Conservation (phyloP, 495 filamentous ascomycete genomes). For the Aspergillus cristatus region DNA sequence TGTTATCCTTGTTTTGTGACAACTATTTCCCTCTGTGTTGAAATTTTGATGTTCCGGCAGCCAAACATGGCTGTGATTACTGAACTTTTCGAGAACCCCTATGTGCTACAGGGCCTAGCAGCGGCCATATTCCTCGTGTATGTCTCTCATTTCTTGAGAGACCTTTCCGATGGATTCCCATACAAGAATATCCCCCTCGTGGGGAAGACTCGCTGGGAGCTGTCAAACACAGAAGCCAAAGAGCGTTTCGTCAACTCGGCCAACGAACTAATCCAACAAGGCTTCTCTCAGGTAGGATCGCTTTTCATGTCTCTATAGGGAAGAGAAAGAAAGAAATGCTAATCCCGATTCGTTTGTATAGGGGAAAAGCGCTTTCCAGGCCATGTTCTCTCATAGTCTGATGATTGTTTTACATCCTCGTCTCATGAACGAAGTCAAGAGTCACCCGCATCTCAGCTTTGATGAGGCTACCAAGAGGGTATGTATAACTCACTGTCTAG, state of each 20-base stretch:
- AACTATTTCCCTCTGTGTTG: no score
- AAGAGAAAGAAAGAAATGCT: neutral
- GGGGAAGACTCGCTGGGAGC: conserved; percentile 21
- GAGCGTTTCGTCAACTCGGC: conserved; percentile 14
- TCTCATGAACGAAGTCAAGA: conserved; percentile 42
- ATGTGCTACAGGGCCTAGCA: conserved; percentile 12
- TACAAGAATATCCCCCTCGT: conserved; percentile 20
- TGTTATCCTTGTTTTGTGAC: no score
- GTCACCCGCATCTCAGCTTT: conserved; percentile 29
- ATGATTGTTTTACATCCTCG: conserved; percentile 38
- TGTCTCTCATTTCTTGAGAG: conserved; percentile 18
- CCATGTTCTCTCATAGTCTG: conserved; percentile 21
- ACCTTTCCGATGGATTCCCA: conserved; percentile 21
- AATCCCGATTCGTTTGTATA: conserved; percentile 6
- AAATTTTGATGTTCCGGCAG: no score
- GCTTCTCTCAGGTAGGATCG: conserved; percentile 20
- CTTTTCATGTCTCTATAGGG: neutral
- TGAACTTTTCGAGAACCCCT: conserved; percentile 15
- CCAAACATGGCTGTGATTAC: conserved; percentile 16
- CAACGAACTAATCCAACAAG: conserved; percentile 18
- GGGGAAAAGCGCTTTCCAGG: conserved; percentile 30
- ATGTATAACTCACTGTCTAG: conserved; percentile 11
- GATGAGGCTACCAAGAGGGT: conserved; percentile 30
- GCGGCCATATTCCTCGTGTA: conserved; percentile 14
- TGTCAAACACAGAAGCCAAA: conserved; percentile 23